A percentile compares a stretch with the other conserved stretches of the same genome.
phyloP scores from a whole-genome alignment of 1,284 basidiomycete species.

The Naganishia cerealis region DNA sequence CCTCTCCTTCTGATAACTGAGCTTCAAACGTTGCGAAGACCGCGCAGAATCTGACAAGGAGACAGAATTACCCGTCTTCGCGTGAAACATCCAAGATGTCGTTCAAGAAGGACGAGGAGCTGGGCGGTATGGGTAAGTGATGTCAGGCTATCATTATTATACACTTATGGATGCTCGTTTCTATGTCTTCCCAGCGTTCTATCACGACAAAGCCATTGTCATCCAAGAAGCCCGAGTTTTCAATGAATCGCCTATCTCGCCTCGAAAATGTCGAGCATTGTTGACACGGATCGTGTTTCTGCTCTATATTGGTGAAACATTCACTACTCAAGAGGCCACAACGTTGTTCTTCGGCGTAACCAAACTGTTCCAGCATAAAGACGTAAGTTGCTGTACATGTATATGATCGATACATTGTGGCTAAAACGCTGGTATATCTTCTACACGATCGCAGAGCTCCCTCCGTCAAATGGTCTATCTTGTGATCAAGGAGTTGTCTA shows the following conservation, averaged over 20 bases:
- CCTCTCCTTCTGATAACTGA: neutral
- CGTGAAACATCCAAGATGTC: conserved; percentile 50
- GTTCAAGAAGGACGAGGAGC: conserved; percentile 91
- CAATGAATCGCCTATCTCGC: conserved; percentile 98
- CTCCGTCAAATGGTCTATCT: conserved; percentile 97
- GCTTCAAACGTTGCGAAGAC: neutral
- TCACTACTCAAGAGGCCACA: conserved; percentile 93
- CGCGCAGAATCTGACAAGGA: neutral
- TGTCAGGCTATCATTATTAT: neutral
- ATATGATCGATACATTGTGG: neutral
- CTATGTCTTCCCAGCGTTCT: conserved; percentile 46
- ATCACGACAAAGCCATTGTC: conserved; percentile 89
- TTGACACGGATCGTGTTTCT: conserved; percentile 96
- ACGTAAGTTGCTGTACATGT: conserved; percentile 64
- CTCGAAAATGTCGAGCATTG: conserved; percentile 91
- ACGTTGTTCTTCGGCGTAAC: conserved; percentile 98
- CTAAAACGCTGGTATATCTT: neutral
- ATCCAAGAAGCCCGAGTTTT: conserved; percentile 98
- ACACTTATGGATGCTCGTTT: neutral
- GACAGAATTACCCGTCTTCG: neutral
- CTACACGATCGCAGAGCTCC: conserved; percentile 66
- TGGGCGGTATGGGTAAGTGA: conserved; percentile 59
- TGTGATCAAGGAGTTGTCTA: conserved; percentile 95
- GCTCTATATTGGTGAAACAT: conserved; percentile 92
- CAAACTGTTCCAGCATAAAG: conserved; percentile 98